Conservation (phyloP, 1,284 basidiomycete genomes). For the Flammula alnicola region DNA sequence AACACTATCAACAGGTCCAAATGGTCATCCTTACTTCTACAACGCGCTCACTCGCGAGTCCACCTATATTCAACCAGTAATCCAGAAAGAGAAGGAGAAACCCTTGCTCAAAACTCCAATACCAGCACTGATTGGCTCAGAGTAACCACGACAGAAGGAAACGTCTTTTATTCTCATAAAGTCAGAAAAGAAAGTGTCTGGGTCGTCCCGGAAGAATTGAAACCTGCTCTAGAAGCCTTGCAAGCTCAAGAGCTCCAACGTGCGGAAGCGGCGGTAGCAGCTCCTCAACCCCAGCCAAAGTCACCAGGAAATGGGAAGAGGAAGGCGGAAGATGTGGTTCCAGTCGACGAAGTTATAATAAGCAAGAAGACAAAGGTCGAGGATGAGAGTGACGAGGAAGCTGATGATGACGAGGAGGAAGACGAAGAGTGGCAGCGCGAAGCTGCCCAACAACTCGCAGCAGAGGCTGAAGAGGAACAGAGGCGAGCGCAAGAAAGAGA, state of each 20-base stretch:
- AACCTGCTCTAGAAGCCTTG: constrained; percentile 68
- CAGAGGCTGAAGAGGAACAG: constrained; percentile 70
- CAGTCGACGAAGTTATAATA: constrained; percentile 55
- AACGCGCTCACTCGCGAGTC: constrained; percentile 82
- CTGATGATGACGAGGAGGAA: constrained; percentile 43
- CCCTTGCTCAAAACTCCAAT: constrained; percentile 84
- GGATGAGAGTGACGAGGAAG: constrained; percentile 47
- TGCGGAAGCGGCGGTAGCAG: constrained; percentile 21
- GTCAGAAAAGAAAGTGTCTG: constrained; percentile 86
- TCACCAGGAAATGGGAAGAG: constrained; percentile 65
- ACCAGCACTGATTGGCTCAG: constrained; percentile 90
- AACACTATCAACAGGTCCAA: constrained; percentile 61
- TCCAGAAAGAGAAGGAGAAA: constrained; percentile 82
- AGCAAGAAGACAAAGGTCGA: constrained; percentile 70
- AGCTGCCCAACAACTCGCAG: constrained; percentile 75
- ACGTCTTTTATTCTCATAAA: constrained; percentile 92
- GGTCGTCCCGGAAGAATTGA: constrained; percentile 89
- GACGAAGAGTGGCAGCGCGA: constrained; percentile 84
- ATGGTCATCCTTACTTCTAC: constrained; percentile 86
- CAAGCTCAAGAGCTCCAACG: constrained; percentile 60
- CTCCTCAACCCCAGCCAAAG: constrained; percentile 37
- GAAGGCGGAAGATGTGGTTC: constrained; percentile 62
- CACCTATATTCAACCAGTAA: constrained; percentile 82
- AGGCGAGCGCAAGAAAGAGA: constrained; percentile 50
- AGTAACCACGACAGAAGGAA: constrained; percentile 88